Conservation (phyloP, 495 filamentous ascomycete genomes). For the Podospora bellae-mahoneyi region DNA sequence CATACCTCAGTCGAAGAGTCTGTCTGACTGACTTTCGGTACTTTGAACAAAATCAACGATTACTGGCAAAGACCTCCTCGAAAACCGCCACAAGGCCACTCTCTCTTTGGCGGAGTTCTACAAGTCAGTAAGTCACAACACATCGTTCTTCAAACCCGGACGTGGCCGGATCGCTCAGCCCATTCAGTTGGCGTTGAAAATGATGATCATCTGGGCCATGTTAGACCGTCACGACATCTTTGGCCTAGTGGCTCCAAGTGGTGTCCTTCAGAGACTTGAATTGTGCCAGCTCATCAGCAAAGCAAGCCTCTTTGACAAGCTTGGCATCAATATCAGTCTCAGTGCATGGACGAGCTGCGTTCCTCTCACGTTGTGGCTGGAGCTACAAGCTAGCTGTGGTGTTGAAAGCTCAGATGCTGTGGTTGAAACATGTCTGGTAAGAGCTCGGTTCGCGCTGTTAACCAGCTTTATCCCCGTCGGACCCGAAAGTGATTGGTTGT, state of each 20-base stretch:
- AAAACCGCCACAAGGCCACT: too few species aligned
- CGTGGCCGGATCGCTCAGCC: background rate
- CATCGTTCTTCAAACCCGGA: background rate
- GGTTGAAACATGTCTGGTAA: background rate
- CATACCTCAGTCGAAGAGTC: background rate
- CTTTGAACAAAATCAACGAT: background rate
- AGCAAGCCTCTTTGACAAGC: background rate
- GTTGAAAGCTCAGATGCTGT: background rate
- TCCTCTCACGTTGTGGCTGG: background rate
- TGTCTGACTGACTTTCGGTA: background rate
- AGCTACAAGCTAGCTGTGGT: background rate
- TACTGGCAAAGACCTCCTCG: background rate
- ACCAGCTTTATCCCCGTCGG: background rate
- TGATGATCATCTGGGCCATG: background rate
- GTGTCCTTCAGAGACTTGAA: background rate
- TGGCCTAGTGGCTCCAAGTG: background rate
- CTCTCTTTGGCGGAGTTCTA: background rate
- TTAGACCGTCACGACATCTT: background rate
- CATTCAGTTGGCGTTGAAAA: background rate
- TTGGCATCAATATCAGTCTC: background rate
- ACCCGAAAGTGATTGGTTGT: background rate
- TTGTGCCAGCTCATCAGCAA: background rate
- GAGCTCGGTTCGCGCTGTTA: background rate
- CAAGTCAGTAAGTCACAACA: background rate
- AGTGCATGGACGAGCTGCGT: background rate